Percentiles rank a stretch among this genome's conserved stretches.
Evolutionary conservation across 768 basidiomycete species (phyloP).

Genomic region (Suillus brevipes): DNA sequence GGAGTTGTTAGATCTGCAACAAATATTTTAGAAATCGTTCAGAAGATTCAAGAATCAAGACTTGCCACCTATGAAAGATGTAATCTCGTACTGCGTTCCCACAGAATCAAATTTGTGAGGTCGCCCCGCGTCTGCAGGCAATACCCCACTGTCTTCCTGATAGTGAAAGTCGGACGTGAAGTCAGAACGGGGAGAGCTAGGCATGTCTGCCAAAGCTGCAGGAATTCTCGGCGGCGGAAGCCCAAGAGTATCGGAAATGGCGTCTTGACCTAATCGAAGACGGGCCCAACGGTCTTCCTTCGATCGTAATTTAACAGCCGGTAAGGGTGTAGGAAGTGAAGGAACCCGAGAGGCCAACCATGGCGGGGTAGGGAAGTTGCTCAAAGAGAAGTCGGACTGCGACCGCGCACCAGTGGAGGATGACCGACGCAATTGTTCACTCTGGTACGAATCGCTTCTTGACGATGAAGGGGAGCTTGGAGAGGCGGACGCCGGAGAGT

Average conservation of each 20-base stretch:
- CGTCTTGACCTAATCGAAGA: neutral
- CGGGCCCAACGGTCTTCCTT: conserved; percentile 24
- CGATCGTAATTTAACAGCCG: conserved; percentile 19
- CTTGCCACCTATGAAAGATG: conserved; percentile 66
- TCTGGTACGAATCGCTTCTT: conserved; percentile 21
- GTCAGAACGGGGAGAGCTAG: conserved; percentile 15
- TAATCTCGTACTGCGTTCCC: conserved; percentile 67
- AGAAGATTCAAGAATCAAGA: conserved; percentile 8
- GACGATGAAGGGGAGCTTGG: conserved; percentile 36
- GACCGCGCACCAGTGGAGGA: conserved; percentile 31
- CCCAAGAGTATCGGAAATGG: neutral
- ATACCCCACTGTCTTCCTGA: conserved; percentile 14
- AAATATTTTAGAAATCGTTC: conserved; percentile 4
- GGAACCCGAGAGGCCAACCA: conserved; percentile 21
- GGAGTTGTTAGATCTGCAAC: conserved; percentile 37
- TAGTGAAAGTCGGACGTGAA: conserved; percentile 21
- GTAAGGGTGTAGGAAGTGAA: conserved; percentile 18
- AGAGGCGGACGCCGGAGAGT: neutral
- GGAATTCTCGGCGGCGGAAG: conserved; percentile 25
- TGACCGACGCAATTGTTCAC: conserved; percentile 17
- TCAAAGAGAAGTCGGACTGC: conserved; percentile 62
- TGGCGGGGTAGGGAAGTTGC: conserved; percentile 69
- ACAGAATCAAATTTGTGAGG: conserved; percentile 38
- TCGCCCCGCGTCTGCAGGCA: conserved; percentile 17
- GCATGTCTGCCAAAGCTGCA: conserved; percentile 23